Base-by-base conservation (phyloP, 2,329 filamentous ascomycete species). In the Verticillium longisporum region DNA sequence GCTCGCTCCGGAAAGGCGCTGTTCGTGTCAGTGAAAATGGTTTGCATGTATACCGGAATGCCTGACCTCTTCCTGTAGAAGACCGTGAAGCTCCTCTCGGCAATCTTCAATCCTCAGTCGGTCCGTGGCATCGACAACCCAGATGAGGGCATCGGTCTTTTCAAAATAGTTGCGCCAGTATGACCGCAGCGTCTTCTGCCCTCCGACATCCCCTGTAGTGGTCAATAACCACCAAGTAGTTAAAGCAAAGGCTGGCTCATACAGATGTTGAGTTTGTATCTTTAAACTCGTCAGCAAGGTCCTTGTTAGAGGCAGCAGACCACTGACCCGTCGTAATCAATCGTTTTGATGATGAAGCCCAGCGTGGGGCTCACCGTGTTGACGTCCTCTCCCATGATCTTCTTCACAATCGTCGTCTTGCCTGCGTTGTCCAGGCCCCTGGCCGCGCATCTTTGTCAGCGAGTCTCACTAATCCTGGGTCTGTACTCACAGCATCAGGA, bases 111-210 rank as follows among this genome's bases (percentile, higher is more conserved):
- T 85, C 56, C 96, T 86, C 69, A 96, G 81, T 62, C 91, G 86
- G 75, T 99, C 95, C n/a, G 94, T 98, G 56, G 94, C 91, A 78
- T 99, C 95, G 5, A 98, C 95, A 15, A 99, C 95, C 95, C 95
- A 98, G 70, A 97, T 94, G 73, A 99, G 81, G 33, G 92, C 96
- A 74, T 99, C 96, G 1, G 95, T 99, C 83, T 98, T 98, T 77
- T 99, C 96, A 72, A 99, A 99, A 74, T 99, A 99, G 75, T 99
- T 99, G 72, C 96, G 89, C 95, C 95, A 99, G 78, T 99, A 99
- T 62, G 95, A 98, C 60, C 95, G 88, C 62, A 99, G 83, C 13
- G 96, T 98, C 78, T 96, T 99, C 75, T 99, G 95, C 11, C 95
- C 95, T 63, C 95, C 95, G 61, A 99, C 95, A 71, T 99, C 95